Conservation (phyloP, 106 monocot species). For the Dioscorea alata region DNA sequence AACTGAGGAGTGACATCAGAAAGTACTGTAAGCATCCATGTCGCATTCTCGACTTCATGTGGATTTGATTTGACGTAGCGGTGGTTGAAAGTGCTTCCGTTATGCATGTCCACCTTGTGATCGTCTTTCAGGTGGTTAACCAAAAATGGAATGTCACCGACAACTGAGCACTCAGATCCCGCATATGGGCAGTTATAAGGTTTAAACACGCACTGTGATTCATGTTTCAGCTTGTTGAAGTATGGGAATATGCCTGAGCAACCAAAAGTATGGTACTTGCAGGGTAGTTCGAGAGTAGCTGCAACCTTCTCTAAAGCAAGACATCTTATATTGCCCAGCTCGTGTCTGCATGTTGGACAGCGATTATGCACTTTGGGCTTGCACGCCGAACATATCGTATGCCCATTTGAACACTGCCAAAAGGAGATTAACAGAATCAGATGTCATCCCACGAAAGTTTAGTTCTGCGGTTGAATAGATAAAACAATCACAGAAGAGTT, state of each 20-base stretch:
- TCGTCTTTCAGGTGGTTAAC: slow-evolving; percentile 15
- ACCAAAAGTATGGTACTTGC: slow-evolving; percentile 13
- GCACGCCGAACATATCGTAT: slow-evolving; percentile 13
- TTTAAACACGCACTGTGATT: slow-evolving; percentile 10
- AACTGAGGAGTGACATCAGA: too few relatives aligned
- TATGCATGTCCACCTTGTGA: slow-evolving; percentile 21
- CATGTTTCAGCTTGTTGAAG: slow-evolving; percentile 15
- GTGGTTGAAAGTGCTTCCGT: slow-evolving; percentile 17
- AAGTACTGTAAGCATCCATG: slow-evolving; percentile 19
- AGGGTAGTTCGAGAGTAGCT: slow-evolving; percentile 13
- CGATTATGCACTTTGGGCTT: slow-evolving; percentile 11
- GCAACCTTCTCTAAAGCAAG: slow-evolving; percentile 16
- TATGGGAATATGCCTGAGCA: slow-evolving; percentile 8
- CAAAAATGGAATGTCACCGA: slow-evolving; percentile 13
- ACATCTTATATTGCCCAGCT: slow-evolving; percentile 19
- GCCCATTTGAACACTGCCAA: slow-evolving; percentile 15
- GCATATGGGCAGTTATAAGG: slow-evolving; percentile 16
- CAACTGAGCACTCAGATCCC: slow-evolving; percentile 13
- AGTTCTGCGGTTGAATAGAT: too few relatives aligned
- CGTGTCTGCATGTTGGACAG: slow-evolving; percentile 17
- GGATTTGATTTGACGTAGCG: slow-evolving; percentile 18
- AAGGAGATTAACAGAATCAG: too few relatives aligned
- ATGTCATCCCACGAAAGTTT: too few relatives aligned
- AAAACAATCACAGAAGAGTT: too few relatives aligned
- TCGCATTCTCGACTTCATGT: slow-evolving; percentile 20